Base-by-base conservation (phyloP, 2,329 filamentous ascomycete genomes). In the Dothiorella sarmentorum region DNA sequence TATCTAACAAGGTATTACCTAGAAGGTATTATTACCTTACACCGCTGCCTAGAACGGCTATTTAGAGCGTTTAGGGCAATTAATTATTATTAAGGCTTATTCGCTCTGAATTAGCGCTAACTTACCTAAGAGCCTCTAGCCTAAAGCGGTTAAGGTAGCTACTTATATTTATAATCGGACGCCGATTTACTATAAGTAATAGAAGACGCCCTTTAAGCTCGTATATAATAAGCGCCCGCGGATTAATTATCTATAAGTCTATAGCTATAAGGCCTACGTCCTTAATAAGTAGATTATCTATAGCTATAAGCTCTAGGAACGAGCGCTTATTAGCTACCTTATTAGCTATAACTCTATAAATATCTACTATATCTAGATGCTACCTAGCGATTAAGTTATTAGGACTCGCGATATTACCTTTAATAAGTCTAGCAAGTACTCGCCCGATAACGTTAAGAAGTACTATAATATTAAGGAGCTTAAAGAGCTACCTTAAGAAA, bases 141-240 rank as follows among this genome's bases (percentile, higher is more conserved):
- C 49, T 43, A 47, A 64, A 49, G 56, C 53, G 13, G 44, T 60
- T 13, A 29, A 59, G 26, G 33, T 58, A 22, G 58, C 58, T 18
- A 58, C 7, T 18, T 64, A 64, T 20, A 47, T 64, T 13, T 44
- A 61, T 24, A 66, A 65, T 49, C 56, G 61, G 5, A 63, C 61
- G 24, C 62, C 60, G 13, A 61, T 43, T 5, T 7, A 51, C 57
- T 9, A 20, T 22, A 37, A 63, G 5, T 22, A 27, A 5, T 66
- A 24, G 63, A 66, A 62, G 33, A 66, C 63, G 43, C 64, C 44
- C 55, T 66, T 60, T 43, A 24, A 66, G 47, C 49, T 61, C 11
- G 58, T 55, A 1, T 51, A 60, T 33, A 35, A 38, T 2, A 62
- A 61, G 33, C 57, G 63, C 57, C 64, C 63, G 3, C 49, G 24